Percentiles rank a stretch among this genome's conserved stretches.
Evolutionary conservation across 352 stramenopile genomes (phyloP).

Genomic region (Globisporangium sylvaticum): DNA sequence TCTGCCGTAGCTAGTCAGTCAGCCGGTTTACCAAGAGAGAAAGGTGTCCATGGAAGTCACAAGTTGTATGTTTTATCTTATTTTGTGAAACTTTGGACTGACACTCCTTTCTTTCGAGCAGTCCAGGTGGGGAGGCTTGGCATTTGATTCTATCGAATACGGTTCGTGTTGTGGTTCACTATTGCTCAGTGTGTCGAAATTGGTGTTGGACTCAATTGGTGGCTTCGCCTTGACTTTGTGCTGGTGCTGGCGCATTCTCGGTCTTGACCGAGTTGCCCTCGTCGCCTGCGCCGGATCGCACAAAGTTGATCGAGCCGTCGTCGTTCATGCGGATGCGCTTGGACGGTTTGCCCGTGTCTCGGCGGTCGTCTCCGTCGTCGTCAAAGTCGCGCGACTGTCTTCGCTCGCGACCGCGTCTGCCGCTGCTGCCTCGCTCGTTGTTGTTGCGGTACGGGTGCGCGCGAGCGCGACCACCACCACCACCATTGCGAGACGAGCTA

Average conservation of each 20-base stretch:
- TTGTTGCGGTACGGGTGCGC: constrained; percentile 42
- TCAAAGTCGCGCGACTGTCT: constrained; percentile 15
- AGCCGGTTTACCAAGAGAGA: not conserved
- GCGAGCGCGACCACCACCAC: constrained; percentile 21
- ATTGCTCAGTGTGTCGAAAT: not conserved
- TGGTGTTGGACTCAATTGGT: not conserved
- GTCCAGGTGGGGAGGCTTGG: not conserved
- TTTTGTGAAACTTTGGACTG: not conserved
- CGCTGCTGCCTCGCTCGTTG: constrained; percentile 14
- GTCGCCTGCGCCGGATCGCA: constrained; percentile 19
- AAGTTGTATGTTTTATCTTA: not conserved
- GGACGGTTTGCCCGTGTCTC: constrained; percentile 38
- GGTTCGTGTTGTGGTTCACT: not conserved
- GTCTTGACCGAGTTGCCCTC: not conserved
- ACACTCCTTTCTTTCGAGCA: not conserved
- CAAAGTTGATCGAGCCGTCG: constrained; percentile 61
- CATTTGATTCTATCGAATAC: not conserved
- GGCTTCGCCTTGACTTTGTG: not conserved
- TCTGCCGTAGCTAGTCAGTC: constrained; percentile 14
- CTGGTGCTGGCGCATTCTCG: not conserved
- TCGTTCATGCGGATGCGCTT: constrained; percentile 55
- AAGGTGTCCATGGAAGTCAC: not conserved
- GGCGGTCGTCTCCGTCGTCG: constrained; percentile 8
- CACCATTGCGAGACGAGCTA: constrained; percentile 7
- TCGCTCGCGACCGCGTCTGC: constrained; percentile 5